Conservation (phyloP, 2,329 filamentous ascomycete genomes). For the Apiospora malaysiana region DNA sequence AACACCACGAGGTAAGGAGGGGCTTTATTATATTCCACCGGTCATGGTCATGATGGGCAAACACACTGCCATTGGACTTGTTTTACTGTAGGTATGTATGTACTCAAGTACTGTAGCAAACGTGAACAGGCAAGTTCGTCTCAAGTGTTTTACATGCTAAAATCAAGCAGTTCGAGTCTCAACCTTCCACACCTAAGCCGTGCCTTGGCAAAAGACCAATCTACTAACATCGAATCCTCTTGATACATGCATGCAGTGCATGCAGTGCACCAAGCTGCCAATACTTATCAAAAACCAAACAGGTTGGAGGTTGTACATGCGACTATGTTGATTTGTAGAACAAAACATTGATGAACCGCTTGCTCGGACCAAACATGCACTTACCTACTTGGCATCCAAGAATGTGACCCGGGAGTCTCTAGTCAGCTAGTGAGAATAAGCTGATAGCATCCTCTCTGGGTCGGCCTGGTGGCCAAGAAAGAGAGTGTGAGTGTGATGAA, state of each 20-base stretch:
- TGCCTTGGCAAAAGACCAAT: slow-evolving; percentile 2
- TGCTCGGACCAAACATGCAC: background rate
- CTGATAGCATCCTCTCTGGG: background rate
- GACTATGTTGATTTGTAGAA: background rate
- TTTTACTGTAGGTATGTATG: no score
- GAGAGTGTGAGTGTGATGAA: background rate
- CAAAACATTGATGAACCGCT: slow-evolving; percentile 8
- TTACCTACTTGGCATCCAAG: background rate
- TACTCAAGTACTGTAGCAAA: no score
- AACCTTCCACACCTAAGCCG: background rate
- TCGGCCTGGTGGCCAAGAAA: background rate
- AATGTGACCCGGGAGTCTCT: background rate
- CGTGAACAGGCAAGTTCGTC: slow-evolving; percentile 12
- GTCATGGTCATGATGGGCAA: no score
- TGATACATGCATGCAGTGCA: no score
- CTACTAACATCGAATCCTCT: no score
- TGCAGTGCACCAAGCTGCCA: background rate
- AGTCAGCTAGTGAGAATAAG: background rate
- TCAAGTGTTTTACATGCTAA: slow-evolving; percentile 6
- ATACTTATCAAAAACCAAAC: background rate
- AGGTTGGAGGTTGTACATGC: background rate
- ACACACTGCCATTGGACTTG: no score
- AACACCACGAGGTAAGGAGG: slow-evolving; percentile 6
- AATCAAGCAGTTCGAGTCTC: background rate
- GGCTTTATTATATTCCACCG: background rate